These are phyloP conservation scores for Colletotrichum camelliae DNA, from an alignment of 2,329 filamentous ascomycete species.

Conservation along the genomic window DNA sequence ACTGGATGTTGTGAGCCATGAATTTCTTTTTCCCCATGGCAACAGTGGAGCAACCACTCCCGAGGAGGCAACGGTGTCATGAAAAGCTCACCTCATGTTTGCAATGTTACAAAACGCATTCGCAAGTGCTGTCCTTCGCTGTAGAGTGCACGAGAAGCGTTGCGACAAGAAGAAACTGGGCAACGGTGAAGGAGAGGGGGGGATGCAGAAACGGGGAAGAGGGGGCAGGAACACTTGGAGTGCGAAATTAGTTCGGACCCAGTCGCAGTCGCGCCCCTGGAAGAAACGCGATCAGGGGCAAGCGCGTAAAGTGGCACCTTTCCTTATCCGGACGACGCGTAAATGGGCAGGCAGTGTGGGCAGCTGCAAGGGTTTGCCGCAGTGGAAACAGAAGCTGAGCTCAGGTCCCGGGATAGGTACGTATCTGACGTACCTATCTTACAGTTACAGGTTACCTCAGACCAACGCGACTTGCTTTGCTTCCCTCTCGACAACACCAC, in stretches of 20 bases:
- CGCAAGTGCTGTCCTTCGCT: not conserved
- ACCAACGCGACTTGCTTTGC: not conserved
- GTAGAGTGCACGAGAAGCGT: not conserved
- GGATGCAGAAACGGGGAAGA: slow-evolving; percentile 3
- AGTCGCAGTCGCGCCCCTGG: slow-evolving; percentile 16
- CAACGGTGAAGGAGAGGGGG: not conserved
- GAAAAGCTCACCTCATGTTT: slow-evolving; percentile 35
- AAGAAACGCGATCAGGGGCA: slow-evolving; percentile 13
- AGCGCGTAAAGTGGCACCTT: slow-evolving; percentile 52
- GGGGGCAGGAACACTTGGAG: slow-evolving; percentile 2
- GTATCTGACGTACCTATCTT: slow-evolving; percentile 6
- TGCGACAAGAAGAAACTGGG: not conserved
- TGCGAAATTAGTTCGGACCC: slow-evolving; percentile 17
- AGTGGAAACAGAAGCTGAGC: not conserved
- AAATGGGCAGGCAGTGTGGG: slow-evolving; percentile 21
- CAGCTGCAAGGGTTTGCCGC: not conserved
- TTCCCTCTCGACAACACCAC: not conserved
- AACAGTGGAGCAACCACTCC: not conserved
- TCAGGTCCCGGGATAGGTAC: not conserved
- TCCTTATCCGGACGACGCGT: slow-evolving; percentile 31
- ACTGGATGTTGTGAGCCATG: slow-evolving; percentile 50
- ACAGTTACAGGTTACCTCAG: not conserved
- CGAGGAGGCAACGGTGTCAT: not conserved
- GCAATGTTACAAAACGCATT: not conserved
- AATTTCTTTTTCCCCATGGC: not conserved